Conservation (phyloP, 139 green algal genomes). For the Coelastrella sp. region DNA sequence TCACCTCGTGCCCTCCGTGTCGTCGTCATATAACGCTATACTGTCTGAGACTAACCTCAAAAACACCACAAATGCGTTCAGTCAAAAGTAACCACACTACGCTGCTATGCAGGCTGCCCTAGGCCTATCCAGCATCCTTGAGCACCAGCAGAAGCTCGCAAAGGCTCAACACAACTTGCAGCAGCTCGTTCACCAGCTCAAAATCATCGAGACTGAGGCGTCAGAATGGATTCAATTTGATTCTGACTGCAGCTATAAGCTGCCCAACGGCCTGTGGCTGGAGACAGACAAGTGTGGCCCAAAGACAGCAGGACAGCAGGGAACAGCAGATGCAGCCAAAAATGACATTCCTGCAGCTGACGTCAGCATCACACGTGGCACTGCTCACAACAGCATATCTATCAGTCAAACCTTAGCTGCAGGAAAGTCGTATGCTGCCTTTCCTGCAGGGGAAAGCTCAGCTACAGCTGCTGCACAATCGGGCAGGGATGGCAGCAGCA, state of each 20-base stretch:
- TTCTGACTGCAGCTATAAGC: neutral
- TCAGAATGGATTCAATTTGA: neutral
- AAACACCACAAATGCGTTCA: too few relatives aligned
- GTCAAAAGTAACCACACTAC: neutral
- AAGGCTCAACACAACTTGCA: neutral
- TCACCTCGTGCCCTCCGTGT: neutral
- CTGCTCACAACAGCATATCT: neutral
- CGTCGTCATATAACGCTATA: too few relatives aligned
- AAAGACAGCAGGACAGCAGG: neutral
- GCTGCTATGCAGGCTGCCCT: neutral
- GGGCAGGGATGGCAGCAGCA: neutral
- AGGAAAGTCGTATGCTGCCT: neutral
- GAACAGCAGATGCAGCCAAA: conserved; percentile 18
- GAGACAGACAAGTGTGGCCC: neutral
- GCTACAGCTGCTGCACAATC: conserved; percentile 15
- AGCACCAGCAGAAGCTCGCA: conserved; percentile 1
- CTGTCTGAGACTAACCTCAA: too few relatives aligned
- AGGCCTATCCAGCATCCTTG: neutral
- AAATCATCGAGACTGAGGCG: neutral
- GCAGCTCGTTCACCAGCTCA: neutral
- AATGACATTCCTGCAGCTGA: neutral
- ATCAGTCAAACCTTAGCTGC: too few relatives aligned
- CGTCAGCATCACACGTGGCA: too few relatives aligned
- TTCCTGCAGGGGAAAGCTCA: neutral
- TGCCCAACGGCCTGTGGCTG: neutral